Percentiles rank a stretch among this genome's conserved stretches.
Conservation (phyloP, 2,329 filamentous ascomycete species). For the Fusarium dlaminii region DNA sequence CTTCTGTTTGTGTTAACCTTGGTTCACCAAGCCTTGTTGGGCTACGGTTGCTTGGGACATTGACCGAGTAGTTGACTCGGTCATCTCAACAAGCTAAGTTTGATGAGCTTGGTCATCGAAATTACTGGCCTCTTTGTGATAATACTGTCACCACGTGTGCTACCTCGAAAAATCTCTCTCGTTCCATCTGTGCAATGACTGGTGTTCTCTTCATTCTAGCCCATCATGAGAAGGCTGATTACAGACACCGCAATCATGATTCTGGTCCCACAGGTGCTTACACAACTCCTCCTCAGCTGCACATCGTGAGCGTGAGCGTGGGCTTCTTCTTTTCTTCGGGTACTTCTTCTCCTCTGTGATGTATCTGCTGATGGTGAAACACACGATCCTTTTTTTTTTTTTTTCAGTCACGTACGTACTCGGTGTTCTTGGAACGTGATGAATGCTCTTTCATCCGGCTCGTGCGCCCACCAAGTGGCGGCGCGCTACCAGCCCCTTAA, state of each 20-base stretch:
- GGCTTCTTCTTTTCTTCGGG: not conserved
- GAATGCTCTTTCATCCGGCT: conserved; percentile 28
- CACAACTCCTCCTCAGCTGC: conserved; percentile 2
- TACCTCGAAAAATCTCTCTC: not conserved
- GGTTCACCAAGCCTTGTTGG: not conserved
- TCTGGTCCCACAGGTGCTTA: conserved; percentile 14
- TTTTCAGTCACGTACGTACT: not conserved
- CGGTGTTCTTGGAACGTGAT: conserved; percentile 14
- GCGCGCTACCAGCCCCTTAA: conserved; percentile 42
- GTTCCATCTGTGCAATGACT: not conserved
- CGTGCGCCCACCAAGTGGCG: conserved; percentile 32
- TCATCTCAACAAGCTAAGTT: not conserved
- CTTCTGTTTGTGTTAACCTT: not conserved
- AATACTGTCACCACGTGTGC: not conserved
- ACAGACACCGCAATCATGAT: conserved; percentile 19
- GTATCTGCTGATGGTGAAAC: conserved; percentile 22
- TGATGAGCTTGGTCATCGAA: not conserved
- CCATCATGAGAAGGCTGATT: conserved; percentile 2
- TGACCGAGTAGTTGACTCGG: not conserved
- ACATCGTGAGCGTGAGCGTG: conserved; percentile 1
- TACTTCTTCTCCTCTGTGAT: not conserved
- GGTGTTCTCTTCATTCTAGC: not conserved
- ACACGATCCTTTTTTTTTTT: not conserved
- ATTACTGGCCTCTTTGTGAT: not conserved
- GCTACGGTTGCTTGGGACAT: not conserved